Evolutionary conservation across 2,329 filamentous ascomycete species (phyloP).

Genomic region (Microsporum audouinii): DNA sequence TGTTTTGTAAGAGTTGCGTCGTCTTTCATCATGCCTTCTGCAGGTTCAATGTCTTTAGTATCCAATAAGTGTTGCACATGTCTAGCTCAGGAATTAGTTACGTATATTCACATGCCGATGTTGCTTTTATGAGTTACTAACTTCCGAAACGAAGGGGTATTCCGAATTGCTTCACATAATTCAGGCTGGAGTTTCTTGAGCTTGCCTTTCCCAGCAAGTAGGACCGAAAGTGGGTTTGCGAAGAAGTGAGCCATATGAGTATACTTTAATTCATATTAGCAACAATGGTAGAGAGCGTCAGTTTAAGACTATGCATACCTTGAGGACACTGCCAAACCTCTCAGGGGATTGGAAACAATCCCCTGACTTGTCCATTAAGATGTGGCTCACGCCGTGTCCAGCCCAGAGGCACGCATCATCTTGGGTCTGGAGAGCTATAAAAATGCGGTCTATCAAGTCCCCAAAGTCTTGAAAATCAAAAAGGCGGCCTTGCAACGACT

Average conservation of each 20-base stretch:
- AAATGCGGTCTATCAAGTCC: constrained; percentile 35
- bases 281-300: not conserved
- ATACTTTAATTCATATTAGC: constrained; percentile 37
- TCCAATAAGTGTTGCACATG: constrained; percentile 35
- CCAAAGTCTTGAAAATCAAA: constrained; percentile 44
- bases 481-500: constrained; percentile 42
- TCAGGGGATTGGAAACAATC: constrained; percentile 51
- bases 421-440: constrained; percentile 28
- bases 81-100: constrained; percentile 21
- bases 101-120: not conserved
- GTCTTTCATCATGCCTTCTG: constrained; percentile 40
- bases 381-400: constrained; percentile 42
- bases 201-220: constrained; percentile 29
- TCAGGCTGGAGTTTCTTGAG: constrained; percentile 26
- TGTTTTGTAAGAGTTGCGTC: constrained; percentile 39
- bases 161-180: constrained; percentile 45
- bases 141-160: constrained; percentile 44
- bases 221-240: constrained; percentile 45
- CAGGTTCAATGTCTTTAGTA: constrained; percentile 21
- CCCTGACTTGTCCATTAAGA: constrained; percentile 45
- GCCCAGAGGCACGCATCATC: constrained; percentile 37
- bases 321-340: constrained; percentile 42
- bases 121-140: constrained; percentile 2
- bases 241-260: constrained; percentile 55
- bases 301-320: constrained; percentile 25